Conservation (phyloP, 148 eudicot genomes). For the Oxyria digyna region DNA sequence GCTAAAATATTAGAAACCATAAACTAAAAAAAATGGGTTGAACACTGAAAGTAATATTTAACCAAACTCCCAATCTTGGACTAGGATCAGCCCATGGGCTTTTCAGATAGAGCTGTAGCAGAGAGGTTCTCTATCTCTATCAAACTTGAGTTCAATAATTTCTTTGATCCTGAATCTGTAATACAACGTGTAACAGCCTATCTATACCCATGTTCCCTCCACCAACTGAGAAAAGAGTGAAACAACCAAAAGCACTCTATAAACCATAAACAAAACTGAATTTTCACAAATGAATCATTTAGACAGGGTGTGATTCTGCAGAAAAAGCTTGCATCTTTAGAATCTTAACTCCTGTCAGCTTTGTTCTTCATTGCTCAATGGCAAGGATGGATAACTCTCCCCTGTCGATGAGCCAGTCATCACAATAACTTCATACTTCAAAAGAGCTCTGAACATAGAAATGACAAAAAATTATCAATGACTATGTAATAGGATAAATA, state of each 20-base stretch:
- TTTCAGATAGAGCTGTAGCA: neutral
- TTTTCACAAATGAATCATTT: constrained; percentile 5
- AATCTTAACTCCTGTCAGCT: neutral
- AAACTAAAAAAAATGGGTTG: too few relatives aligned
- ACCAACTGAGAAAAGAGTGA: neutral
- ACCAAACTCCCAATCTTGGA: neutral
- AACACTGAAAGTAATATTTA: neutral
- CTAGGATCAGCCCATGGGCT: neutral
- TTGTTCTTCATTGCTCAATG: neutral
- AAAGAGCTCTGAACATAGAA: neutral
- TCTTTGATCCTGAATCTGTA: neutral
- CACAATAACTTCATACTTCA: neutral
- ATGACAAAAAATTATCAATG: neutral
- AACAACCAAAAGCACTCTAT: neutral
- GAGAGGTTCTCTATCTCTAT: neutral
- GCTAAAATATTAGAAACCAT: too few relatives aligned
- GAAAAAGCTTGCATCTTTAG: neutral
- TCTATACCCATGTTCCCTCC: constrained; percentile 3
- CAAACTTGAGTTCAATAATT: neutral
- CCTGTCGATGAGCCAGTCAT: neutral
- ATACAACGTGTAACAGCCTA: neutral
- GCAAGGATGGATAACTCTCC: neutral
- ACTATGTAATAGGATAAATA: neutral
- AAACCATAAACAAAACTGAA: neutral
- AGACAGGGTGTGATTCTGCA: neutral